Evolutionary conservation across 768 basidiomycete genomes (phyloP), one percentile per base, ranked within the genome.

Genomic region (Leccinum olivaceopallidum): DNA sequence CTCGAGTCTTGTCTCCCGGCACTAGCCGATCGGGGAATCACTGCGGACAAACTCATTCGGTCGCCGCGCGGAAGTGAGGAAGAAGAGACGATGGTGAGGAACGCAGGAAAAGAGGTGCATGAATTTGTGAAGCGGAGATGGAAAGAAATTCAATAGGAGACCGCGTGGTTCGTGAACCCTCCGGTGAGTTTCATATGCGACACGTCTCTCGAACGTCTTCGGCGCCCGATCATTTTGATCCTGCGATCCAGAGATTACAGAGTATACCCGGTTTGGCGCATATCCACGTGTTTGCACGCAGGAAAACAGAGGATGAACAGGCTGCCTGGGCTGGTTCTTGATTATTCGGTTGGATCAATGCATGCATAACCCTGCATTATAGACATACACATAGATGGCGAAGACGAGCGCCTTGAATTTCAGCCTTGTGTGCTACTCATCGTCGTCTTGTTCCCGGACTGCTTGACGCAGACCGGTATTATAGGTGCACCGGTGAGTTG

Each of bases 111-210:
- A 48, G 85, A 90, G 63, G 83, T 92, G 48, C 78, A 83, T 36
- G 73, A 72, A 53, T 94, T 88, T 71, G 82, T 95, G 13, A 78
- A 75, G 70, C 79, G 77, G 53, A 76, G 84, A 53, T 94, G 93
- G 93, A 65, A 68, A 18, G 89, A 92, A 67, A 71, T 67, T 5
- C 81, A 83, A n/a, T 95, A 90, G 92, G 93, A 95, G 75, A 92
- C 91, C 0, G 90, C 90, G 2, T 95, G 93, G 93, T 94, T 94
- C 68, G 88, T 92, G 48, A 94, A 94, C 69, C 92, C 92, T 48
- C 90, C 87, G 54, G 92, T 94, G 67, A 70, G 89, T 54, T 30
- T 56, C 14, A 12, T 55, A 20, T 20, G 5, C 5, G 16, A 5
- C 0, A 9, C n/a, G 6, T 24, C 34, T 10, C 12, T 24, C 14